phyloP scores from a whole-genome alignment of 148 eudicot genomes.

The Chenopodium quinoa region DNA sequence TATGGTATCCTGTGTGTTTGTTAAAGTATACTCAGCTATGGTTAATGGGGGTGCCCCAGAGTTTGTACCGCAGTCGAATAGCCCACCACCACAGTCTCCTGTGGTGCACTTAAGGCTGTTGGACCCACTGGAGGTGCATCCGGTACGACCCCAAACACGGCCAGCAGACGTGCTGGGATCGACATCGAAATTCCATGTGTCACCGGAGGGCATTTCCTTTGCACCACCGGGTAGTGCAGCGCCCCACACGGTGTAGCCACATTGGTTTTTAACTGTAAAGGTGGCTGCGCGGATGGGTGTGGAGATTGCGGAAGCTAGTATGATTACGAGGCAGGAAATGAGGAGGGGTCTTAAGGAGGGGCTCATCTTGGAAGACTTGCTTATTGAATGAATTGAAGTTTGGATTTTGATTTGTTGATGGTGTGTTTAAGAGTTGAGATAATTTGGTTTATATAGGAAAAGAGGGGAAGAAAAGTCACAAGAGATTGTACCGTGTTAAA shows the following conservation, averaged over 20 bases:
- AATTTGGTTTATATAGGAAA: neutral
- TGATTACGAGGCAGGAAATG: neutral
- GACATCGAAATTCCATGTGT: constrained; percentile 20
- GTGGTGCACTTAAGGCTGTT: constrained; percentile 28
- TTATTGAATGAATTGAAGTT: neutral
- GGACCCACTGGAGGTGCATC: constrained; percentile 16
- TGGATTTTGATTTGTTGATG: neutral
- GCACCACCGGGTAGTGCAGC: constrained; percentile 30
- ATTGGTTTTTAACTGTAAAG: constrained; percentile 23
- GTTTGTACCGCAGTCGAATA: too few species aligned
- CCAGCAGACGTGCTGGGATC: constrained; percentile 14
- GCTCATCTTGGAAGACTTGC: neutral
- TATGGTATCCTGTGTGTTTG: too few species aligned
- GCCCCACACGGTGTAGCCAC: constrained; percentile 31
- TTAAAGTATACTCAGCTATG: too few species aligned
- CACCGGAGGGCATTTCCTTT: constrained; percentile 15
- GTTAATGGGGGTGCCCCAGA: too few species aligned
- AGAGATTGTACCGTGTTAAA: too few species aligned
- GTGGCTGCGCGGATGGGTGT: constrained; percentile 19
- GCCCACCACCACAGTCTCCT: constrained; percentile 32
- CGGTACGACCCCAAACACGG: constrained; percentile 30
- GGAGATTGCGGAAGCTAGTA: constrained; percentile 11
- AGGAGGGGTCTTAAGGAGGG: neutral
- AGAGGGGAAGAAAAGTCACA: neutral
- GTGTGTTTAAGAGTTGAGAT: neutral